Conservation (phyloP, 495 filamentous ascomycete genomes). For the Xylaria scruposa region DNA sequence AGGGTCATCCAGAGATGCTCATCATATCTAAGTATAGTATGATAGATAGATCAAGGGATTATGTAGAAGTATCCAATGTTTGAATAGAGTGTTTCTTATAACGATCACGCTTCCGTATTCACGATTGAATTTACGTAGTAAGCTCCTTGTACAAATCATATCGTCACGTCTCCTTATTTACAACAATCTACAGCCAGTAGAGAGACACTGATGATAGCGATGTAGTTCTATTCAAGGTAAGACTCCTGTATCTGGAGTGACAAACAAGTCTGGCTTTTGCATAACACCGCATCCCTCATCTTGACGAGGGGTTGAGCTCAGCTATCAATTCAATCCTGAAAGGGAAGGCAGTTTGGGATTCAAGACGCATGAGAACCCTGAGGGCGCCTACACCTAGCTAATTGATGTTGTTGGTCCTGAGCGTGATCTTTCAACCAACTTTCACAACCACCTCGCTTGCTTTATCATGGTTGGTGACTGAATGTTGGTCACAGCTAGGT, state of each 20-base stretch:
- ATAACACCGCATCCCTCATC: not conserved
- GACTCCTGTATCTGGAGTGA: not conserved
- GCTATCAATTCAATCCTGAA: not conserved
- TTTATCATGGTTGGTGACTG: not conserved
- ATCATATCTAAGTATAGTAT: too few relatives aligned
- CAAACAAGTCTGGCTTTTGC: not conserved
- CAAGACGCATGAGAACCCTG: conserved; percentile 1
- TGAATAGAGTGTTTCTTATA: not conserved
- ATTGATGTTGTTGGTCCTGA: not conserved
- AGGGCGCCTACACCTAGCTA: not conserved
- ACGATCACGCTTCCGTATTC: not conserved
- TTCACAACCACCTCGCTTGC: not conserved
- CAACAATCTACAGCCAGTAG: not conserved
- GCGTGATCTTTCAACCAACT: not conserved
- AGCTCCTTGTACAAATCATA: not conserved
- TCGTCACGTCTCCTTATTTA: not conserved
- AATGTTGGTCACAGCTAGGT: not conserved
- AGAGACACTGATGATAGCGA: not conserved
- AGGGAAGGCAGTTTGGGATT: not conserved
- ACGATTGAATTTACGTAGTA: not conserved
- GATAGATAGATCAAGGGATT: not conserved
- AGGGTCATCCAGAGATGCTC: not conserved
- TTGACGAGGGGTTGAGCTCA: not conserved
- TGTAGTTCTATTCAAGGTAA: not conserved
- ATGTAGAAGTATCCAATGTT: not conserved